Base-by-base conservation (phyloP, 176 grass and related monocot species). In the Poa annua region DNA sequence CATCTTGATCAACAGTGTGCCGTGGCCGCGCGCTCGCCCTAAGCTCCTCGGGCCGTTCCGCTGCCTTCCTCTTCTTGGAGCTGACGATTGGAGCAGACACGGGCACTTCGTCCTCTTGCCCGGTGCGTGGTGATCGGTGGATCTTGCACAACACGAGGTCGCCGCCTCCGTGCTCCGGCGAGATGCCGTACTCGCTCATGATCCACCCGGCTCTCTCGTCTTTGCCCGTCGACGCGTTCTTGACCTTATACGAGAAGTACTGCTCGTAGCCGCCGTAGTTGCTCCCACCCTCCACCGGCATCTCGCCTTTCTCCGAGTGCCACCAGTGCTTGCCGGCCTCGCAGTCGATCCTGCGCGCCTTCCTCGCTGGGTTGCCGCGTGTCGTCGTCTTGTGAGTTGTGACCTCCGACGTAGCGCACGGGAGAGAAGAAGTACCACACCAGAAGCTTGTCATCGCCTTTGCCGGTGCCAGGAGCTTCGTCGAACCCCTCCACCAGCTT, bases 171-270 rank as follows among this genome's bases (percentile, higher is more conserved):
- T 70, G 38, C 20, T 44, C 0, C 20, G 38, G 35, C 20, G 36
- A 42, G 36, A 70, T 70, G 66, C 66, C 66, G 66, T 70, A 70
- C 20, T 70, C 66, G 4, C 5, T 17, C 66, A 70, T 70, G 66
- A 70, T 11, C 66, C 66, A 70, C 0, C 66, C 66, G 0, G 11
- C 36, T 5, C 66, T 70, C 20, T 42, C 20, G 20, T 70, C 20
- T 0, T 70, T 44, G 66, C 66, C 66, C 1, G 66, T n/a, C 3
- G 35, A 19, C 17, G 1, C 4, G 26, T 32, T 11, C 66, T 68
- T 68, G 35, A 68, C 66, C 66, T 9, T 68, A 34, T 41, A 68
- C 4, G 66, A 68, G 4, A 68, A 68, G 0, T 41, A 0, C 66
- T 68, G 66, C 66, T 21, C 9, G 35, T 68, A 68, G 17, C 66